Base-by-base conservation (phyloP, 768 basidiomycete species). In the Zangia roseola region DNA sequence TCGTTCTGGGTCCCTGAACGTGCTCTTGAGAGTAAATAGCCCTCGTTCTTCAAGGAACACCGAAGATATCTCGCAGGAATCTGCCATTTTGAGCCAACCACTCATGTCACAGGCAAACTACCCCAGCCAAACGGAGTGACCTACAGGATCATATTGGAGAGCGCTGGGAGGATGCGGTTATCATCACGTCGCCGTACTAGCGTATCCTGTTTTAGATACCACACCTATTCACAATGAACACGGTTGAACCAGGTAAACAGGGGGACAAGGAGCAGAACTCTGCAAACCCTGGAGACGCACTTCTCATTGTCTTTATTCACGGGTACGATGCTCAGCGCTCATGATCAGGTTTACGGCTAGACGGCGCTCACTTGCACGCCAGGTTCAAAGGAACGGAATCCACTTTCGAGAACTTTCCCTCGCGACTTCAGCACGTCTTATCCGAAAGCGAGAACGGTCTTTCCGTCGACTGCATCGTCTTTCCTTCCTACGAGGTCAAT, bases 401-500 rank as follows among this genome's bases (percentile, higher is more conserved):
- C 14, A 88, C 89, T 0, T 94, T 94, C 53, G 74, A 71, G 31
- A 74, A 76, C 48, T 97, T 97, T 57, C 94, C 94, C 2, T 75
- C 83, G 43, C 76, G 91, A 43, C 71, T 97, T 24, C 80, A 82
- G 50, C 90, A 95, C 60, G 68, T 92, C 36, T 73, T 95, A 5
- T 71, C 82, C 7, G 80, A 88, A 59, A 85, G 82, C 0, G 71
- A 88, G 21, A 64, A 71, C 3, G 70, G 79, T 33, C 68, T 81
- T 5, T 61, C 61, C 26, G 82, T 89, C 10, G 88, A 94, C 63
- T 86, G 80, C 52, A 69, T 85, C n/a, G 74, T 91, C 13, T 97
- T 95, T 61, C 94, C 94, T 20, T 84, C 83, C 2, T 97, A 95
- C 57, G 89, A 97, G 77, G 90, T 88, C 51, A 56, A 48, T 58